These are phyloP conservation scores for Epichloe coenophiala DNA, from an alignment of 2,329 filamentous ascomycete species.

Conservation along the genomic window DNA sequence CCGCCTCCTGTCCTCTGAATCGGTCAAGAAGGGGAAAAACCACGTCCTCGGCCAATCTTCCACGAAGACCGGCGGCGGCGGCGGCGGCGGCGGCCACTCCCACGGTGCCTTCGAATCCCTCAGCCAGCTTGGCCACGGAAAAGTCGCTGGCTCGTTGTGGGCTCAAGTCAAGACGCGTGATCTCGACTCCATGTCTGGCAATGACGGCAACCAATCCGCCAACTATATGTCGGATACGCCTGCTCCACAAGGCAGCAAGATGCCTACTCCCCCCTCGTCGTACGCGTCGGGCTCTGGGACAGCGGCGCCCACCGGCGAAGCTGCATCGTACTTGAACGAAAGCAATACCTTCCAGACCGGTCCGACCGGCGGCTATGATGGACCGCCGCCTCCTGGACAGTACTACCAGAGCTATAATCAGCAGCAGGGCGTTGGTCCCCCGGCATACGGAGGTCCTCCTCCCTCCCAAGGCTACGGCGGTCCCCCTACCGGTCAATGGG, in stretches of 20 bases:
- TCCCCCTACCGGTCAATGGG: constrained; percentile 10
- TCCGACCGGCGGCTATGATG: constrained; percentile 14
- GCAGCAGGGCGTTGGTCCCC: constrained; percentile 4
- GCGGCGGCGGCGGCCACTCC: constrained; percentile 16
- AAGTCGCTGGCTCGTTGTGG: constrained; percentile 47
- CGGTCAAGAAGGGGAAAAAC: constrained; percentile 72
- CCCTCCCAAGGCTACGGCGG: constrained; percentile 10
- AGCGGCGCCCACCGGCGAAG: constrained; percentile 19
- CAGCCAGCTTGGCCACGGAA: constrained; percentile 38
- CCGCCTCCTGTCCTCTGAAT: constrained; percentile 64
- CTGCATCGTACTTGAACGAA: constrained; percentile 16
- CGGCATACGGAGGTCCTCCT: constrained; percentile 9
- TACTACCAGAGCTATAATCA: constrained; percentile 21
- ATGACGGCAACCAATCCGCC: constrained; percentile 25
- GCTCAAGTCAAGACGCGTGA: constrained; percentile 47
- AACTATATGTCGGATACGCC: constrained; percentile 27
- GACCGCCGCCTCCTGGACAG: constrained; percentile 19
- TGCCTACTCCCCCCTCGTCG: constrained; percentile 15
- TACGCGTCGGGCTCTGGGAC: constrained; percentile 18
- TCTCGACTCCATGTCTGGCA: constrained; percentile 38
- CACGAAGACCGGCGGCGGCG: constrained; percentile 16
- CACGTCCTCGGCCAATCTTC: constrained; percentile 39
- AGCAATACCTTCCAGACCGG: constrained; percentile 10
- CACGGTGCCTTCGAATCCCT: constrained; percentile 31
- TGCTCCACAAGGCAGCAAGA: constrained; percentile 19